These are phyloP conservation scores for Cynara cardunculus DNA, from an alignment of 129 eudicot species.

Conservation along the genomic window DNA sequence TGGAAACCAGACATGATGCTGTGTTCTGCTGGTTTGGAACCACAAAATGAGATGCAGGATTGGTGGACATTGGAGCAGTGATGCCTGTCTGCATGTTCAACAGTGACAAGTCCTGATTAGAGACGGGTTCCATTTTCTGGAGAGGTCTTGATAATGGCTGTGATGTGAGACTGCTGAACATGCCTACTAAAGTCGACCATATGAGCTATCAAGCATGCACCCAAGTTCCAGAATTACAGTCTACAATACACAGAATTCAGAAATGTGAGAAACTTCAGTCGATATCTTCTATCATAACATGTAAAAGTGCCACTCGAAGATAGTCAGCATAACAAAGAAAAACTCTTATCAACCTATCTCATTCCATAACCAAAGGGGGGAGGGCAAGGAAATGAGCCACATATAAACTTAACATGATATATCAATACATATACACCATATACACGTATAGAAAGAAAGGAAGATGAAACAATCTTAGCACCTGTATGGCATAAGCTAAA, in stretches of 20 bases:
- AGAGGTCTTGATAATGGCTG: slow-evolving; percentile 37
- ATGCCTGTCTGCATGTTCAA: slow-evolving; percentile 27
- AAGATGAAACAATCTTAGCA: background rate
- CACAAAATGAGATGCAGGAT: slow-evolving; percentile 21
- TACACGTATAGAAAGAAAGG: background rate
- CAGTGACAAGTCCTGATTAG: slow-evolving; percentile 30
- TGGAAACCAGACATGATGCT: slow-evolving; percentile 13
- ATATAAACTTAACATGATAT: background rate
- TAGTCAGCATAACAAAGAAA: background rate
- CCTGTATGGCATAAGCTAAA: too few species aligned
- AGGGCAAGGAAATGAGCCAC: background rate
- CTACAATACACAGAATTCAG: slow-evolving; percentile 1
- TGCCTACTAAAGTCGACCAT: slow-evolving; percentile 22
- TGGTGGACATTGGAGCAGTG: slow-evolving; percentile 30
- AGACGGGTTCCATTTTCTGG: slow-evolving; percentile 37
- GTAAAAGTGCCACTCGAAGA: background rate
- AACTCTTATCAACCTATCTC: background rate
- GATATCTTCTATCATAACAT: background rate
- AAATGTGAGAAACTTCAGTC: background rate
- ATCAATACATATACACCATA: background rate
- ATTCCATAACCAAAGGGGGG: background rate
- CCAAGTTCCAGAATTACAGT: slow-evolving; percentile 16
- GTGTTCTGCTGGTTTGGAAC: slow-evolving; percentile 28
- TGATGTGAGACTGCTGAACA: slow-evolving; percentile 50
- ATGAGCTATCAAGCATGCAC: background rate